A percentile compares a stretch with the other conserved stretches of the same genome.
Conservation (phyloP, 2,329 filamentous ascomycete genomes). For the Diaporthe sp. region DNA sequence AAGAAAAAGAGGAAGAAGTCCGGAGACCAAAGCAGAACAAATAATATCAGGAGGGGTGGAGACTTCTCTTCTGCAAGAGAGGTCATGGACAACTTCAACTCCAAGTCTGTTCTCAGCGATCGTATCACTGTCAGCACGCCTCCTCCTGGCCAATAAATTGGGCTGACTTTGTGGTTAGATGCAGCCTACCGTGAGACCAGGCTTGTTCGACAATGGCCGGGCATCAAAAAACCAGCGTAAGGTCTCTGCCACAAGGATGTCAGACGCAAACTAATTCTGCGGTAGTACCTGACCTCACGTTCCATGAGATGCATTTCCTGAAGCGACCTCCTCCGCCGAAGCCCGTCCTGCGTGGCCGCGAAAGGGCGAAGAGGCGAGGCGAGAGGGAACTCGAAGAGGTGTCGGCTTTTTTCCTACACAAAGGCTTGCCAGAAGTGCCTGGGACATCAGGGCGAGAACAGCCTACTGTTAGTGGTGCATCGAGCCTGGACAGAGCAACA, state of each 20-base stretch:
- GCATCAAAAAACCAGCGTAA: constrained; percentile 39
- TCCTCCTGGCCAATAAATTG: constrained; percentile 28
- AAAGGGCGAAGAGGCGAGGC: constrained; percentile 48
- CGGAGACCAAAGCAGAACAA: constrained; percentile 28
- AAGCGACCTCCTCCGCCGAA: constrained; percentile 44
- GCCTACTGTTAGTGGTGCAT: constrained; percentile 9
- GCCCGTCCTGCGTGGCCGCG: constrained; percentile 42
- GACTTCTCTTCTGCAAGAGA: constrained; percentile 56
- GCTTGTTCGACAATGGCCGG: constrained; percentile 61
- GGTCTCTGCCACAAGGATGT: not conserved
- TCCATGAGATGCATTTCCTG: constrained; percentile 65
- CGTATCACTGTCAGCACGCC: constrained; percentile 63
- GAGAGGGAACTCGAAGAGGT: constrained; percentile 54
- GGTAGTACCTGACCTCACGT: constrained; percentile 66
- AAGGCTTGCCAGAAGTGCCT: not conserved
- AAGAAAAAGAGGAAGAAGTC: constrained; percentile 45
- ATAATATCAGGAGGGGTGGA: constrained; percentile 47
- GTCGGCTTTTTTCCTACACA: constrained; percentile 53
- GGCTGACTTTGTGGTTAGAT: constrained; percentile 49
- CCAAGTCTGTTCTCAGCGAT: constrained; percentile 65
- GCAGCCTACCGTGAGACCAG: constrained; percentile 54
- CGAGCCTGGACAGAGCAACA: constrained; percentile 15
- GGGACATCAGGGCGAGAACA: constrained; percentile 38
- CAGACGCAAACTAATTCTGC: not conserved
- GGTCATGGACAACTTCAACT: constrained; percentile 69